Base-by-base conservation (phyloP, 768 basidiomycete genomes). In the Serendipita indica region DNA sequence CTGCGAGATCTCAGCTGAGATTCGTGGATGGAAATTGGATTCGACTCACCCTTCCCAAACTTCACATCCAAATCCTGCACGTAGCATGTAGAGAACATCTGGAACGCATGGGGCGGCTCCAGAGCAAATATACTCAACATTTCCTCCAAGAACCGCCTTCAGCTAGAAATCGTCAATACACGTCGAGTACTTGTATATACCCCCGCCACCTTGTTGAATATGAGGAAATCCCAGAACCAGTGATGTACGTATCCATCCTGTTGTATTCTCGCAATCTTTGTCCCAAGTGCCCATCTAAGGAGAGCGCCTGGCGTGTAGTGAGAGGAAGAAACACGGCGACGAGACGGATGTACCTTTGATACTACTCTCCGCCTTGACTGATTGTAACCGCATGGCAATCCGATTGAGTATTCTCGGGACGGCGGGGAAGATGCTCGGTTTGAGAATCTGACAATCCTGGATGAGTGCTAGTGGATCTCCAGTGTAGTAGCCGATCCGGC, bases 41-140 rank as follows among this genome's bases (percentile, higher is more conserved):
- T 18, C 16, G 52, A 57, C 73, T 65, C 63, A 86, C 84, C 62
- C 94, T 82, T 92, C 92, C 27, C 74, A 63, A 5, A 92, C 77
- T 41, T 87, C 81, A 66, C 83, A 86, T 20, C 72, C 72, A 61
- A 91, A 78, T 5, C 84, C 81, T 65, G 96, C 81, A 69, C 85
- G 91, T 62, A 98, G 71, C 73, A 96, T 93, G 68, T 97, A 86
- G 65, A 94, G 79, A 14, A 93, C 91, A 37, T 91, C 84, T 0
- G 74, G 66, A 57, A 81, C 83, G 64, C 98, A 87, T 2, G 96
- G 94, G 20, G 96, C 96, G 27, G 89, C 89, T 10, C 96, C 96
- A 20, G 78, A 79, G 39, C 79, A 75, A 25, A 96, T 74, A 39
- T 86, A 69, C 39, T 70, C 64, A 6, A 97, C 56, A 30, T 82